These are phyloP conservation scores for Sonneratia alba DNA, from an alignment of 345 rosid genomes.

Conservation along the genomic window DNA sequence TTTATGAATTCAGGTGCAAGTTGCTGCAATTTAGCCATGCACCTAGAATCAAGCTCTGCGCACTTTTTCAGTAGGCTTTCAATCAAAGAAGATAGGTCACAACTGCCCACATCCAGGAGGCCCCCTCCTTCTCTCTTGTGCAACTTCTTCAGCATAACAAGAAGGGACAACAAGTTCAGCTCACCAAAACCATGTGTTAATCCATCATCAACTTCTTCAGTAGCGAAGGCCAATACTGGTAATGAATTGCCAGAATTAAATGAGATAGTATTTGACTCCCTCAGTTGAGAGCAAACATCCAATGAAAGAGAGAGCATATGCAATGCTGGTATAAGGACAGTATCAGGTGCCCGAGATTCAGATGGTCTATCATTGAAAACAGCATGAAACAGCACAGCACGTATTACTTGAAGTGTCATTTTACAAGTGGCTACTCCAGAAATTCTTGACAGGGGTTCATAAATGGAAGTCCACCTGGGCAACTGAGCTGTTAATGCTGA, in stretches of 20 bases:
- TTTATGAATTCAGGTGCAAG: constrained; percentile 72
- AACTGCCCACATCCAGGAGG: constrained; percentile 49
- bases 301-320: constrained; percentile 73
- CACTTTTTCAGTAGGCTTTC: constrained; percentile 64
- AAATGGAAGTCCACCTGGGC: constrained; percentile 74
- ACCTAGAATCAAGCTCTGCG: constrained; percentile 58
- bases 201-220: constrained; percentile 55
- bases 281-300: constrained; percentile 59
- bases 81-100: constrained; percentile 63
- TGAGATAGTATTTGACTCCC: constrained; percentile 23
- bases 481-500: constrained; percentile 75
- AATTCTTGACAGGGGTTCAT: constrained; percentile 61
- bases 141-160: constrained; percentile 63
- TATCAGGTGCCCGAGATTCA: constrained; percentile 72
- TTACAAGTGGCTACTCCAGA: constrained; percentile 73
- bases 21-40: constrained; percentile 54
- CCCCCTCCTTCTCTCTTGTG: constrained; percentile 39
- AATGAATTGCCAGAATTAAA: constrained; percentile 21
- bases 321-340: constrained; percentile 60
- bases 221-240: constrained; percentile 49
- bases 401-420: constrained; percentile 53
- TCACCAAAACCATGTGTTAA: constrained; percentile 36
- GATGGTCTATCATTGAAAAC: constrained; percentile 45
- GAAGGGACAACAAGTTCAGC: constrained; percentile 77
- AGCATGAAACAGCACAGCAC: constrained; percentile 65